Percentiles rank a stretch among this genome's conserved stretches.
These are phyloP conservation scores for Ophiocordyceps robertsii DNA, from an alignment of 2,329 filamentous ascomycete species.

Conservation along the genomic window DNA sequence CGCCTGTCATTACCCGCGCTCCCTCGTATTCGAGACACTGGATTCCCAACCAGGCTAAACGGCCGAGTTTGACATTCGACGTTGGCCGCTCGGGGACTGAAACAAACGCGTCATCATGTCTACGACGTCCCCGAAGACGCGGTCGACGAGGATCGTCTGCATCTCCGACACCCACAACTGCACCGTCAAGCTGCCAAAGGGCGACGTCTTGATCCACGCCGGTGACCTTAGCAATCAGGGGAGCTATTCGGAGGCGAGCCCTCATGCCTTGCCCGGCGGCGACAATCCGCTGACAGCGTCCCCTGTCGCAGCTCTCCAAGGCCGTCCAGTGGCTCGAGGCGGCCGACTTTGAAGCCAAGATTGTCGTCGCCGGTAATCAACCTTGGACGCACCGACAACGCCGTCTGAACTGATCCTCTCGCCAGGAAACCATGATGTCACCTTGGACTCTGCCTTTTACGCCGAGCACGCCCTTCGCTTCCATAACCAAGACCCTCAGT, in stretches of 20 bases:
- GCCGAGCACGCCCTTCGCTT: slow-evolving; percentile 35
- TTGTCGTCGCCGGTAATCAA: slow-evolving; percentile 50
- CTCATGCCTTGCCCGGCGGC: neutral
- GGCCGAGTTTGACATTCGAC: no score
- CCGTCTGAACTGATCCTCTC: neutral
- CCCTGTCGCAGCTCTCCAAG: slow-evolving; percentile 34
- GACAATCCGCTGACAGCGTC: neutral
- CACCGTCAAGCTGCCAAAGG: slow-evolving; percentile 49
- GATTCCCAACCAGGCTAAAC: no score
- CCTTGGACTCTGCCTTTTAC: slow-evolving; percentile 53
- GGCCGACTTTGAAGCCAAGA: slow-evolving; percentile 54
- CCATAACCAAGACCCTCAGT: slow-evolving; percentile 42
- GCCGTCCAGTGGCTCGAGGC: slow-evolving; percentile 54
- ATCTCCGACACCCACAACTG: slow-evolving; percentile 66
- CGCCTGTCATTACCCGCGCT: no score
- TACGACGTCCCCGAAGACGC: neutral
- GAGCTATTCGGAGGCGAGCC: neutral
- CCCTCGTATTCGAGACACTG: no score
- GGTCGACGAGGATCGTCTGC: slow-evolving; percentile 57
- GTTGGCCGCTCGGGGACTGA: neutral
- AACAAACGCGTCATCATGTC: neutral
- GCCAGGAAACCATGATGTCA: slow-evolving; percentile 62
- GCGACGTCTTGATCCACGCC: slow-evolving; percentile 64
- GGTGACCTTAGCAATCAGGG: slow-evolving; percentile 61
- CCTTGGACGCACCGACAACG: neutral